Evolutionary conservation across 176 grass and related monocot species (phyloP), one percentile per base, ranked within the genome.

Genomic region (Pontederia paniculata): DNA sequence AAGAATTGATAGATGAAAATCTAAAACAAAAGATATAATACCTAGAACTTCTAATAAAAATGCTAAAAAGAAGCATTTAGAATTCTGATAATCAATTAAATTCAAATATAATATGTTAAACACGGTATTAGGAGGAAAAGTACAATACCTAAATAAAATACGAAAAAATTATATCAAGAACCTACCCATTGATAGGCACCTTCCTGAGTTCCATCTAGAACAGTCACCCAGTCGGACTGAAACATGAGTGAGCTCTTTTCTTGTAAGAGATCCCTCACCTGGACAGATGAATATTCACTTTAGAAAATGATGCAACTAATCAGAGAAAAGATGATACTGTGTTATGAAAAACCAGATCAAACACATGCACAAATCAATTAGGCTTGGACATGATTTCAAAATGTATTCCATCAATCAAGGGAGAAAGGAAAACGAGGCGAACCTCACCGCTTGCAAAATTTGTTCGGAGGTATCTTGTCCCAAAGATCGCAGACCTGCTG

Each of bases 201-300:
- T 83, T 97, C 93, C 69, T 97, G 93, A 61, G 66, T 81, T 79
- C 93, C 93, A 74, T 97, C 93, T 23, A 97, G 74, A 81, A 97
- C 93, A 13, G 77, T 77, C n/a, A 86, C 84, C 93, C 93, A 97
- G 76, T 88, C 75, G 43, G 83, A 48, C 66, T 97, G 80, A 45
- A 75, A 88, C 79, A 84, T 97, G 44, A 97, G 81, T 58, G 93
- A 88, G 71, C 86, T 90, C 52, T 87, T 90, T 50, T 87, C 68
- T 46, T 63, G 83, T 55, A 97, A 77, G 56, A 97, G 83, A 84
- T 90, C 65, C 65, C 80, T 90, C 61, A 97, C 93, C 93, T 97
- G 76, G 10, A 76, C 21, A 76, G 72, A 54, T 68, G 53, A 17
- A 60, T 53, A 52, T 9, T 49, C 57, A 68, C 19, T 37, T 5